Evolutionary conservation across 306 rosid genomes (phyloP), one percentile per base, ranked within the genome.

Genomic region (Quercus gilva): DNA sequence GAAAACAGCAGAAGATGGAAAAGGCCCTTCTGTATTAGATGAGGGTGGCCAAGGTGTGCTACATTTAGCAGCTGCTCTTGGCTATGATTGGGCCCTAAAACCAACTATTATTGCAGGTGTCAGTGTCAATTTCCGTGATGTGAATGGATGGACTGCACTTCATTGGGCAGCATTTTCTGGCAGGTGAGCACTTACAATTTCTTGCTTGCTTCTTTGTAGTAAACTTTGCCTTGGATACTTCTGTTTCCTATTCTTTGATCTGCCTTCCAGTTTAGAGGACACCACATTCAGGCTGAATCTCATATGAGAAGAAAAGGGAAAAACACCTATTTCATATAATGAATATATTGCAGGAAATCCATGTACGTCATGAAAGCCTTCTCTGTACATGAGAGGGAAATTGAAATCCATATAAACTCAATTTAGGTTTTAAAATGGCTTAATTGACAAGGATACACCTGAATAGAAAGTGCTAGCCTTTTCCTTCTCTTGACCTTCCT

Each of bases 81-180:
- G 91, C 71, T 94, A 90, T 74, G 88, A 92, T 82, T 94, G 98
- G 98, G 98, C 95, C 76, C 73, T 92, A 63, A 57, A 83, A 76
- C 97, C 98, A 6, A 88, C 91, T 70, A 75, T 82, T 70, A 78
- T 84, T 86, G 90, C 98, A 0, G 97, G 98, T 77, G 94, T 90
- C 20, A 89, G 86, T 74, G 90, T 94, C 73, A 94, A 94, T 79
- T 94, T 94, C 67, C 96, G 97, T 65, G 98, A 94, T 79, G 86
- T 79, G 76, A 86, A 94, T 85, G 98, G 97, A 78, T 92, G 97
- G 98, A 92, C 94, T 12, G 93, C 97, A 55, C 97, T 94, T 84
- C 98, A 94, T 78, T 94, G 98, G 98, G 98, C 98, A 6, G 98
- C 98, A 60, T 88, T 82, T 81, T 89, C 75, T 87, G 96, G 97